Evolutionary conservation across 2,329 filamentous ascomycete species (phyloP), one percentile per base, ranked within the genome.

Genomic region (Ceratocystis huliohia): DNA sequence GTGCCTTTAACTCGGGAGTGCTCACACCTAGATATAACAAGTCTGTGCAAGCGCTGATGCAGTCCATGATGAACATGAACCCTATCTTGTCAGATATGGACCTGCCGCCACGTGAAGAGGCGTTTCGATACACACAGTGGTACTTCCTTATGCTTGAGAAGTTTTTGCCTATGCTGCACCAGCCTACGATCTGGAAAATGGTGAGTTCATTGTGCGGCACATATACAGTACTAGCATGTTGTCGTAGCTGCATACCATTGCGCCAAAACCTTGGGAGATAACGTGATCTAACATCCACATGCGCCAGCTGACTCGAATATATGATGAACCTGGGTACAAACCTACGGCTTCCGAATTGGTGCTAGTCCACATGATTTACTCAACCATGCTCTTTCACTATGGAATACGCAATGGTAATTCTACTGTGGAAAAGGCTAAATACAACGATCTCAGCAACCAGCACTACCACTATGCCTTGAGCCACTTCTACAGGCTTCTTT

Each of bases 381-480:
- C 88, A 10, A 86, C 85, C 63, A 88, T 93, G 70, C 86, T 86
- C 72, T 90, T 88, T 70, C 89, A 95, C 71, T 88, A 86, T 68
- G 86, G 87, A n/a, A 79, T 85, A 3, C 81, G 89, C 22, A 91
- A 91, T 70, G 78, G 79, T 68, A 79, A 84, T 68, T 76, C 83
- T 66, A 73, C 81, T 17, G 78, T 80, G 2, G 79, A 82, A 67
- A 80, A 82, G 68, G 76, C 77, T 5, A 78, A 80, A 48, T 76
- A 87, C 64, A 84, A 87, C 70, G 79, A 84, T 1, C 76, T 86
- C 63, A 89, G 88, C 2, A 89, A 91, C 74, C 82, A 83, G 65
- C 89, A 94, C 73, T 93, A 92, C 70, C 87, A 91, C 71, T 93
- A 86, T 72, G 82, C 86, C 1, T 75, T 92, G 57, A 84, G 83